These are phyloP conservation scores for Metschnikowia vanudenii DNA, from an alignment of 805 yeast species.

Conservation along the genomic window DNA sequence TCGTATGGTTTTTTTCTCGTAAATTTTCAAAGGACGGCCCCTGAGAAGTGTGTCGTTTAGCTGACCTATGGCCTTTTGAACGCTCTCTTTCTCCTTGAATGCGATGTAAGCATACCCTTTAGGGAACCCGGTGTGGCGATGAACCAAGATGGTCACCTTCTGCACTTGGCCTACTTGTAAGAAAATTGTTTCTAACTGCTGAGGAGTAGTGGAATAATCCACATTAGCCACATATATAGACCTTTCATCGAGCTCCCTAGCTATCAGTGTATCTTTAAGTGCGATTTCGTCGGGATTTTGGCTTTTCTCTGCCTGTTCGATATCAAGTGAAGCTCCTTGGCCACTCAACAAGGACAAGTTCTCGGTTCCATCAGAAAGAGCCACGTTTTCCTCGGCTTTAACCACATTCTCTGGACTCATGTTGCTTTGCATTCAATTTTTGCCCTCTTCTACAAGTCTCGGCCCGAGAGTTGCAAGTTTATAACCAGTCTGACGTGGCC, in stretches of 20 bases:
- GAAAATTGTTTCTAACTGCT: conserved; percentile 48
- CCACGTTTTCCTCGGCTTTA: no score
- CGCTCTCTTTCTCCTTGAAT: conserved; percentile 45
- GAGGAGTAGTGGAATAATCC: conserved; percentile 48
- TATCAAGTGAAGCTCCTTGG: neutral
- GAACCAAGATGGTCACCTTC: conserved; percentile 52
- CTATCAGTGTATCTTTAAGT: neutral
- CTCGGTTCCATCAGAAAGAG: no score
- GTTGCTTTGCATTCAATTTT: no score
- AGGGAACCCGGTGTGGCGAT: conserved; percentile 44
- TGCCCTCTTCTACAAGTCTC: no score
- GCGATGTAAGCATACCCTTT: conserved; percentile 67
- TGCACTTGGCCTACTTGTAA: conserved; percentile 44
- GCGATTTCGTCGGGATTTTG: neutral
- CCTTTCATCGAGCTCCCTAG: conserved; percentile 45
- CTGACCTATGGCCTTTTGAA: conserved; percentile 44
- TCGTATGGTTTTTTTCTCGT: conserved; percentile 50
- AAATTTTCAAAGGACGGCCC: conserved; percentile 48
- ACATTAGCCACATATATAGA: conserved; percentile 57
- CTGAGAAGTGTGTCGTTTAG: conserved; percentile 43
- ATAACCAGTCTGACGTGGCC: no score
- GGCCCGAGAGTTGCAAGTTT: no score
- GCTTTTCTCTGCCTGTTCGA: neutral
- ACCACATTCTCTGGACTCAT: no score
- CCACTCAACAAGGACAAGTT: no score